These are phyloP conservation scores for Cairneyella variabilis DNA, from an alignment of 495 filamentous ascomycete genomes.

Conservation along the genomic window DNA sequence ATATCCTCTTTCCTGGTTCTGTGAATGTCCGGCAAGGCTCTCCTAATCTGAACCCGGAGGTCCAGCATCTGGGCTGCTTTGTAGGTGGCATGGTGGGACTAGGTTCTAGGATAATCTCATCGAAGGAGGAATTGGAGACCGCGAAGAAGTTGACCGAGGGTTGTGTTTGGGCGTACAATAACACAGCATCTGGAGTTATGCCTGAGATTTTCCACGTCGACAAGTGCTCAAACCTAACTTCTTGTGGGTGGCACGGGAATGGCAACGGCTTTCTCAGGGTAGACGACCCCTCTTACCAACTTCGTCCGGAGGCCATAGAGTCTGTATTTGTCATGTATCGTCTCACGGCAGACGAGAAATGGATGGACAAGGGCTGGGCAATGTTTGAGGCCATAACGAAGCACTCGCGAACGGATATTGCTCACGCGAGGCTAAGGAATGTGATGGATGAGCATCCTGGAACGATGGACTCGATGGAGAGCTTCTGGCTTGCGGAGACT, in stretches of 20 bases:
- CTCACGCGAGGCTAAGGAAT: conserved; percentile 37
- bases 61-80: conserved; percentile 65
- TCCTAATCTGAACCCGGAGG: conserved; percentile 31
- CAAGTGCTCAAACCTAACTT: conserved; percentile 55
- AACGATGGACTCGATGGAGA: conserved; percentile 48
- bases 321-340: conserved; percentile 60
- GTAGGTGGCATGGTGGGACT: conserved; percentile 87
- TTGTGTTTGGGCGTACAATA: conserved; percentile 83
- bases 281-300: conserved; percentile 26
- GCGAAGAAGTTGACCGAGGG: conserved; percentile 80
- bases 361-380: conserved; percentile 52
- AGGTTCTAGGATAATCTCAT: conserved; percentile 70
- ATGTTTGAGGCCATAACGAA: conserved; percentile 48
- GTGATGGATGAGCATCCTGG: conserved; percentile 27
- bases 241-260: conserved; percentile 70
- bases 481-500: conserved; percentile 72
- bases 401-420: conserved; percentile 39
- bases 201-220: conserved; percentile 59
- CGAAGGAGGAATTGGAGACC: conserved; percentile 64
- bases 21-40: conserved; percentile 30
- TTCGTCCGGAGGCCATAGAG: conserved; percentile 51
- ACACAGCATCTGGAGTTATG: conserved; percentile 79
- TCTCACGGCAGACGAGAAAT: conserved; percentile 47
- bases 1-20: conserved; percentile 68
- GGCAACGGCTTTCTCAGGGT: conserved; percentile 52